A percentile compares a stretch with the other conserved stretches of the same genome.
Conservation (phyloP, 2,329 filamentous ascomycete genomes). For the Shiraia sp. region DNA sequence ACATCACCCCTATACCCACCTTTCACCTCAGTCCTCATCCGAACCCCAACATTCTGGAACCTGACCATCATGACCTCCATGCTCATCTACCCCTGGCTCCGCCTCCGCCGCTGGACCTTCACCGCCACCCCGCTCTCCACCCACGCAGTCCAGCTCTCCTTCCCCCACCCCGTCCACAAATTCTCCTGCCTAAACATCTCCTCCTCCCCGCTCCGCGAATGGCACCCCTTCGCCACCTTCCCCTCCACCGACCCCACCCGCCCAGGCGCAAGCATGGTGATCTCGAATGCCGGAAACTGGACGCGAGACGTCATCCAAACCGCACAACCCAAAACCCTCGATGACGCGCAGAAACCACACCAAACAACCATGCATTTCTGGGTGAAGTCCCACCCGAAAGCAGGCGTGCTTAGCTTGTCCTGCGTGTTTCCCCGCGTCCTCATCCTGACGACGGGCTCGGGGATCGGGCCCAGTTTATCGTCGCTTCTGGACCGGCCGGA, state of each 20-base stretch:
- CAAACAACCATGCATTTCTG: slow-evolving; percentile 17
- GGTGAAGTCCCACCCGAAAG: slow-evolving; percentile 28
- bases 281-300: slow-evolving; percentile 44
- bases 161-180: slow-evolving; percentile 28
- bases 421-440: slow-evolving; percentile 35
- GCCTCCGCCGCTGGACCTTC: slow-evolving; percentile 69
- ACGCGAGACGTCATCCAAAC: slow-evolving; percentile 21
- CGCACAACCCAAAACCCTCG: neutral
- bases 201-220: slow-evolving; percentile 33
- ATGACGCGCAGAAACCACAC: neutral
- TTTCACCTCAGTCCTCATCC: slow-evolving; percentile 7
- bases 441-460: slow-evolving; percentile 41
- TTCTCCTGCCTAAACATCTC: slow-evolving; percentile 40
- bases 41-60: slow-evolving; percentile 62
- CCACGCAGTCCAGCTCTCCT: slow-evolving; percentile 71
- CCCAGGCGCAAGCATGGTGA: slow-evolving; percentile 27
- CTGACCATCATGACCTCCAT: slow-evolving; percentile 65
- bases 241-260: slow-evolving; percentile 37
- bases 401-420: slow-evolving; percentile 37
- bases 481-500: slow-evolving; percentile 59
- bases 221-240: slow-evolving; percentile 46
- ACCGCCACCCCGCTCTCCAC: slow-evolving; percentile 68
- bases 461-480: slow-evolving; percentile 45
- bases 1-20: neutral
- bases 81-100: slow-evolving; percentile 73